These are phyloP conservation scores for Rhinocladiella similis DNA, from an alignment of 2,329 filamentous ascomycete species.

Conservation along the genomic window DNA sequence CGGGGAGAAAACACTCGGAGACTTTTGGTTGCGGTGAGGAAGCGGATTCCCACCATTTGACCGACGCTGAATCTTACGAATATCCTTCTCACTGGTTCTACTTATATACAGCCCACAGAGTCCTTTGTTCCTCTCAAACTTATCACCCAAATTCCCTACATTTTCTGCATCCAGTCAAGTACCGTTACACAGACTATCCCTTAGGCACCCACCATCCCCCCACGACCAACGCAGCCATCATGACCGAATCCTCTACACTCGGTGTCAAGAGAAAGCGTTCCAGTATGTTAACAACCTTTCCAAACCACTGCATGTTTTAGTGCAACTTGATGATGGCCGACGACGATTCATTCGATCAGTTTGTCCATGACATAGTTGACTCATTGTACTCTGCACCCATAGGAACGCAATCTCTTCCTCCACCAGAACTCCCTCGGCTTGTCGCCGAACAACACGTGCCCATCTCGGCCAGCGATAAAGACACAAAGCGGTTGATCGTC, in stretches of 20 bases:
- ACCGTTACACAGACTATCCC: too few species aligned
- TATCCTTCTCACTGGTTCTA: too few species aligned
- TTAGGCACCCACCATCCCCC: not conserved
- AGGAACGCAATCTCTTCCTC: conserved; percentile 94
- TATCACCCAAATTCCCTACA: too few species aligned
- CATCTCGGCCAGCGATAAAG: conserved; percentile 83
- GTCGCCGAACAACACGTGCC: conserved; percentile 89
- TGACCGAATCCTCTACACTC: conserved; percentile 10
- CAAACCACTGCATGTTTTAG: not conserved
- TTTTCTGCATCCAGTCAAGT: too few species aligned
- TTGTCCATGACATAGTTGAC: not conserved
- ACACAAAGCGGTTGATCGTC: conserved; percentile 87
- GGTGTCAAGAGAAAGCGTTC: conserved; percentile 25
- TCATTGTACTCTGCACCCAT: conserved; percentile 3
- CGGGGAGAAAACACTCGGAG: too few species aligned
- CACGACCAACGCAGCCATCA: conserved; percentile 1
- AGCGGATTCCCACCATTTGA: too few species aligned
- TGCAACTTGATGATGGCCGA: not conserved
- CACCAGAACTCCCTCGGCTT: conserved; percentile 84
- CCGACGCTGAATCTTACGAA: too few species aligned
- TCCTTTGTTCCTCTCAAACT: too few species aligned
- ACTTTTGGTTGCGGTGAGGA: too few species aligned
- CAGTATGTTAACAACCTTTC: conserved; percentile 14
- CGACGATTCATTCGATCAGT: not conserved
- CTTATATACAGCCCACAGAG: too few species aligned